Base-by-base conservation (phyloP, 495 filamentous ascomycete species). In the Penicillium paxilli region DNA sequence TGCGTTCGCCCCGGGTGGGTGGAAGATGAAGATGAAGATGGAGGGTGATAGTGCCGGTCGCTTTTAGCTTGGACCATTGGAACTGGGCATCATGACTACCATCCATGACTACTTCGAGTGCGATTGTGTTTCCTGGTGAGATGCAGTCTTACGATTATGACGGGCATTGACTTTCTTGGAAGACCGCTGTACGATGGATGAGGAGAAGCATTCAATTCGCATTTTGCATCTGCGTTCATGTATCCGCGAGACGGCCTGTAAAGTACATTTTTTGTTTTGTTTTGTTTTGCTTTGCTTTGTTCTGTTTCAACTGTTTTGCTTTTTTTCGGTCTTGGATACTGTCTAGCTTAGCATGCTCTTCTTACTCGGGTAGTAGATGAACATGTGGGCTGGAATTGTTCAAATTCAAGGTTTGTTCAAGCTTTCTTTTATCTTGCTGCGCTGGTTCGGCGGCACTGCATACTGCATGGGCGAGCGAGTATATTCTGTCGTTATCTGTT, bases 401-500 rank as follows among this genome's bases (percentile, higher is more conserved):
- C 12, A 1, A 10, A 12, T 32, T 32, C 30, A 28, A 5, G 25
- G 4, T 28, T 28, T 5, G 4, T 28, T 28, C 25, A 4, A 12
- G 30, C 30, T 10, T 32, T 32, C 30, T 32, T 32, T 32, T 32
- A 4, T 41, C 19, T 19, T 42, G 40, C 40, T 42, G 20, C 40
- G 40, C 40, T 42, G 40, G 40, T 23, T 42, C 35, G 21, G 40
- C n/a, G 19, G 40, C 40, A 42, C n/a, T 42, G 40, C 40, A 42
- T 42, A 20, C 17, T 42, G 40, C 40, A 42, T 42, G 40, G 40
- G 40, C 40, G 40, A 42, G 40, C 40, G 40, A 38, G 35, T 38
- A 38, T 42, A 3, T 24, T 42, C 40, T 42, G 40, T 42, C 40
- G 20, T 42, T 42, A 42, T 42, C 40, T 22, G 40, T 6, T 23